phyloP scores from a whole-genome alignment of 176 grass and related monocot genomes.

The sorghum (Sorghum bicolor) region Sorghum_bicolor_NCBIv3 NC_012873.2:62123001-62123500 shows the following conservation, averaged over 20 bases:
- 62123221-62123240: not conserved
- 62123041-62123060: not conserved
- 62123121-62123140: not conserved
- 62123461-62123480: constrained; percentile 46
- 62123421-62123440: not conserved
- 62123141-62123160: constrained; percentile 24
- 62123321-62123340: not conserved
- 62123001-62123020: not conserved
- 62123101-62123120: not conserved
- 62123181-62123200: constrained; percentile 9
- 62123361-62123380: not conserved
- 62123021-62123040: not conserved
- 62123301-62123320: not conserved
- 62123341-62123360: not conserved
- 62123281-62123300: not conserved
- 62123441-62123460: not conserved
- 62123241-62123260: not conserved
- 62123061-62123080: not conserved
- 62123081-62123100: not conserved
- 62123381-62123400: not conserved
- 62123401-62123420: not conserved
- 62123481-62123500: constrained; percentile 75
- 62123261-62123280: not conserved
- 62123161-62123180: constrained; percentile 16
- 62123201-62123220: not conserved